phyloP scores from a whole-genome alignment of 768 basidiomycete genomes.

The Crucibulum laeve region DNA sequence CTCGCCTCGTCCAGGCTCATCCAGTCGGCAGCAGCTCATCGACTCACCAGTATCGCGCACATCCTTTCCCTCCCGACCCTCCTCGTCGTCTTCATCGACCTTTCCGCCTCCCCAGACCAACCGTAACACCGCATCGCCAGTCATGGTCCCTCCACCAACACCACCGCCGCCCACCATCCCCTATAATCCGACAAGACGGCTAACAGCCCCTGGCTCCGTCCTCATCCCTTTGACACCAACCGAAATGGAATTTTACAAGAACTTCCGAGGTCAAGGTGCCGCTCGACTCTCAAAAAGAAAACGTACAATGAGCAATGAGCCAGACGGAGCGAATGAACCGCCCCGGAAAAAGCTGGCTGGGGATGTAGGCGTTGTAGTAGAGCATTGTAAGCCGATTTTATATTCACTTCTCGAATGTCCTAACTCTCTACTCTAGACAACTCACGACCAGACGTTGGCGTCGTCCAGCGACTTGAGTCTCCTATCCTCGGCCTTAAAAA shows the following conservation, averaged over 20 bases:
- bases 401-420: slow-evolving; percentile 3
- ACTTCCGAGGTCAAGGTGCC: slow-evolving; percentile 53
- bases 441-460: slow-evolving; percentile 86
- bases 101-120: slow-evolving; percentile 16
- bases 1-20: slow-evolving; percentile 19
- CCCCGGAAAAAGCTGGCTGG: slow-evolving; percentile 51
- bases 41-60: neutral
- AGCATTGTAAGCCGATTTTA: slow-evolving; percentile 67
- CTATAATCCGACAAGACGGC: slow-evolving; percentile 61
- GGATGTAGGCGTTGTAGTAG: slow-evolving; percentile 70
- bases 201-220: slow-evolving; percentile 57
- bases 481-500: slow-evolving; percentile 96
- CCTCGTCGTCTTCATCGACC: slow-evolving; percentile 34
- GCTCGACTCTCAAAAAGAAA: slow-evolving; percentile 52
- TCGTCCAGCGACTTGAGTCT: slow-evolving; percentile 77
- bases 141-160: slow-evolving; percentile 27
- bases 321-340: slow-evolving; percentile 23
- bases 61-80: slow-evolving; percentile 18
- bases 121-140: slow-evolving; percentile 20
- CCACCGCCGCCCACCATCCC: slow-evolving; percentile 37
- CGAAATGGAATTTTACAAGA: slow-evolving; percentile 58
- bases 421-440: slow-evolving; percentile 59
- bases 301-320: slow-evolving; percentile 37
- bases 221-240: slow-evolving; percentile 59
- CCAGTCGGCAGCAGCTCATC: slow-evolving; percentile 18